A percentile compares a stretch with the other conserved stretches of the same genome.
These are phyloP conservation scores for Pleodorina starrii DNA, from an alignment of 139 green algal species.

Conservation along the genomic window DNA sequence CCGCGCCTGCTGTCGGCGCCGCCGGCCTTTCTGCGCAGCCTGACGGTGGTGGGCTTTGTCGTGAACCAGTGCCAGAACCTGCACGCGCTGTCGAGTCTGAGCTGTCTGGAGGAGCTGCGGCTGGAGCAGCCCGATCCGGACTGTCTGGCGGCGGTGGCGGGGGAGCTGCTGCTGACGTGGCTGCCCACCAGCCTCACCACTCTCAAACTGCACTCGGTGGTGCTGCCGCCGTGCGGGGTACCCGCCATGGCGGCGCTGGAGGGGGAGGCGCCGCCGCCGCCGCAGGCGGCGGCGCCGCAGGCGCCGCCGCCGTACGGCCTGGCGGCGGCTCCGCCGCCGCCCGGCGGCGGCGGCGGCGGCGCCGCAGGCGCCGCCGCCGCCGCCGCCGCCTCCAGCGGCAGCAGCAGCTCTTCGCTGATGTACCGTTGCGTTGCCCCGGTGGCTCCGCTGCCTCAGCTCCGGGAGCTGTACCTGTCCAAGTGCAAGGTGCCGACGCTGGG, in stretches of 20 bases:
- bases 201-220: slow-evolving; percentile 46
- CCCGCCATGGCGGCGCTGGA: background rate
- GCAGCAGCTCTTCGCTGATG: too few species aligned
- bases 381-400: too few species aligned
- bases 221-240: slow-evolving; percentile 27
- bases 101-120: slow-evolving; percentile 41
- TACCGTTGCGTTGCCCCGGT: slow-evolving; percentile 15
- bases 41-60: slow-evolving; percentile 37
- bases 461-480: slow-evolving; percentile 47
- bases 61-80: slow-evolving; percentile 46
- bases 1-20: slow-evolving; percentile 32
- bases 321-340: background rate
- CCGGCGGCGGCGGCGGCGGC: background rate
- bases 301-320: background rate
- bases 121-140: slow-evolving; percentile 51
- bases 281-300: background rate
- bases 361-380: background rate
- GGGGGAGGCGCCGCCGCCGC: background rate
- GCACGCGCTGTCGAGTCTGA: slow-evolving; percentile 26
- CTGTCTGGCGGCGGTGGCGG: slow-evolving; percentile 8
- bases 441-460: slow-evolving; percentile 24
- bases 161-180: slow-evolving; percentile 42
- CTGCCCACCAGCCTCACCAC: slow-evolving; percentile 31
- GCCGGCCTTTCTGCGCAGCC: background rate
- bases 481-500: slow-evolving; percentile 46